Percentiles rank a stretch among this genome's conserved stretches.
phyloP scores from a whole-genome alignment of 805 yeast genomes.

The Sugiyamaella marilandica region DNA sequence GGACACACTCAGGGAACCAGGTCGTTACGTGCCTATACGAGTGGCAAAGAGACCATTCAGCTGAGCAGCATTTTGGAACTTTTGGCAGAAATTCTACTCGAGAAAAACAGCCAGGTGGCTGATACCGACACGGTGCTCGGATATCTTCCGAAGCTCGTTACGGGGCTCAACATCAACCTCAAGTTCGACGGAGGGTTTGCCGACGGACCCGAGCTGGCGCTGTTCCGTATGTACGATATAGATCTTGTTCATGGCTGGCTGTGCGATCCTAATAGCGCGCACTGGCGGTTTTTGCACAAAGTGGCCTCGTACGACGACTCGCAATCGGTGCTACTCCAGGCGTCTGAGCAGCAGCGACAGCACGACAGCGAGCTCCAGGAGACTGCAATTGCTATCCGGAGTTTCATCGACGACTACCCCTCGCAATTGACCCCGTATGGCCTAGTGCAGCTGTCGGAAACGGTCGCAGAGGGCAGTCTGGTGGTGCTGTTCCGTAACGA shows the following conservation, averaged over 20 bases:
- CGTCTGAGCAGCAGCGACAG: conserved; percentile 33
- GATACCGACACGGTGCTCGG: conserved; percentile 43
- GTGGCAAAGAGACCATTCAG: conserved; percentile 30
- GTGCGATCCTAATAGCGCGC: conserved; percentile 40
- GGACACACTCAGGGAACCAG: conserved; percentile 24
- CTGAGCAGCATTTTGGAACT: conserved; percentile 43
- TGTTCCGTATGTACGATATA: conserved; percentile 57
- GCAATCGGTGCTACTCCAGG: conserved; percentile 52
- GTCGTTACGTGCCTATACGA: conserved; percentile 24
- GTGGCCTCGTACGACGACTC: conserved; percentile 52
- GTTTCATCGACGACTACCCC: conserved; percentile 56
- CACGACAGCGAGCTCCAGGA: conserved; percentile 18
- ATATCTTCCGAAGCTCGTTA: conserved; percentile 56
- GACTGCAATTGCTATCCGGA: conserved; percentile 28
- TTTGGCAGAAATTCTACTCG: conserved; percentile 44
- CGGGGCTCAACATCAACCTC: conserved; percentile 73
- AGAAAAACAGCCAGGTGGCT: background rate
- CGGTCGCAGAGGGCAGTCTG: conserved; percentile 49
- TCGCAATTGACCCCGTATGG: conserved; percentile 78
- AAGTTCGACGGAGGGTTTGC: conserved; percentile 58
- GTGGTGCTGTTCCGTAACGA: conserved; percentile 83
- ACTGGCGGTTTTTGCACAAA: conserved; percentile 34
- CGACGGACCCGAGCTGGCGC: conserved; percentile 46
- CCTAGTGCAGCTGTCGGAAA: conserved; percentile 40
- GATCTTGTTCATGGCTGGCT: conserved; percentile 83